Conservation (phyloP, 2,329 filamentous ascomycete genomes). For the Xylariaceae sp. region DNA sequence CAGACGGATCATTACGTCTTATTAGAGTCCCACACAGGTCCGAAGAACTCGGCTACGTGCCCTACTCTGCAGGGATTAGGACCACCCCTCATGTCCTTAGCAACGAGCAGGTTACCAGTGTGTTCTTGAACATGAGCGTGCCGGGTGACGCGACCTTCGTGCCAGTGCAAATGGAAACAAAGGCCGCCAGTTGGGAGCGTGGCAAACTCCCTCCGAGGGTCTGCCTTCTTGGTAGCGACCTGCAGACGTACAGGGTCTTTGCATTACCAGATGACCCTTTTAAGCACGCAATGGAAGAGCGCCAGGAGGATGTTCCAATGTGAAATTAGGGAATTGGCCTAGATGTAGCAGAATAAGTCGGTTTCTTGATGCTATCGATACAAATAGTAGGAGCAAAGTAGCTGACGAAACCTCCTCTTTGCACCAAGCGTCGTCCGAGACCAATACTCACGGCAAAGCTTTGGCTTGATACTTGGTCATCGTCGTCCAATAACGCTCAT, state of each 20-base stretch:
- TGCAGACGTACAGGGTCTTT: conserved; percentile 44
- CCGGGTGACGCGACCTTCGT: conserved; percentile 28
- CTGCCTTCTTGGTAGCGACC: conserved; percentile 47
- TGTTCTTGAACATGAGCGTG: conserved; percentile 24
- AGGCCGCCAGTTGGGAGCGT: conserved; percentile 37
- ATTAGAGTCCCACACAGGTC: conserved; percentile 35
- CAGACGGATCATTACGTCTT: conserved; percentile 18
- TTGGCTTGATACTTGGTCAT: too few species aligned
- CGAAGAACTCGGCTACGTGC: conserved; percentile 31
- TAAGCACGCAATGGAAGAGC: too few species aligned
- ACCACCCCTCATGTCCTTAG: conserved; percentile 21
- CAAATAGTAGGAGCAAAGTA: too few species aligned
- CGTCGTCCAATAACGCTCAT: too few species aligned
- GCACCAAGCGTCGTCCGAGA: too few species aligned
- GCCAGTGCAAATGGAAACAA: conserved; percentile 49
- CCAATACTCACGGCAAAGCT: too few species aligned
- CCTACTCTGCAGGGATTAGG: conserved; percentile 23
- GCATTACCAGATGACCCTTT: conserved; percentile 31
- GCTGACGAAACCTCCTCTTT: too few species aligned
- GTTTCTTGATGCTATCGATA: too few species aligned
- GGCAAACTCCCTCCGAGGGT: conserved; percentile 46
- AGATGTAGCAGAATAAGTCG: too few species aligned
- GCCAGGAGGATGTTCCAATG: too few species aligned
- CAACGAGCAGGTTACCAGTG: conserved; percentile 25
- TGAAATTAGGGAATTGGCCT: too few species aligned